Base-by-base conservation (phyloP, 352 stramenopile genomes). In the Globisporangium splendens region DNA sequence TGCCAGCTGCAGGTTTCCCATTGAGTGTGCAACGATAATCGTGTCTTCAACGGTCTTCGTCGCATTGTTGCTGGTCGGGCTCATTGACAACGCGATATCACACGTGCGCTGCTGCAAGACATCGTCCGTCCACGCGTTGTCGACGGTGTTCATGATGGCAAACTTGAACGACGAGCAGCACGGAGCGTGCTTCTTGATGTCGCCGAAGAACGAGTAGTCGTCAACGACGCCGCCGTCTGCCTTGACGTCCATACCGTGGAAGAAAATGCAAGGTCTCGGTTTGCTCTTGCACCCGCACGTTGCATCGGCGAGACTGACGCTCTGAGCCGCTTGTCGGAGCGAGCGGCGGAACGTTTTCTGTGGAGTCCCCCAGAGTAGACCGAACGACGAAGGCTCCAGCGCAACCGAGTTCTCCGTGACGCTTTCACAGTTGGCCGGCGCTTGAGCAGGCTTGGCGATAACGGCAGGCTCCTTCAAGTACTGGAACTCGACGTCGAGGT, bases 11-110 rank as follows among this genome's bases (percentile, higher is more conserved):
- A 89, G 59, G 56, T 83, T 88, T 8, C 63, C 81, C 77, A 89
- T 86, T 17, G 78, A 91, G 54, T 91, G 78, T 1, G 61, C 69
- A 1, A 91, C 50, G 35, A 86, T 60, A 63, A 89, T 89, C 15
- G 79, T 82, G 55, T 87, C 70, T 56, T 78, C 70, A 61, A 88
- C 72, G 10, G 68, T 79, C n/a, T 62, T 62, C 5, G 65, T 74
- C n/a, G 52, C 48, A 0, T 24, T 5, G 50, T 74, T 59, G 63
- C 69, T 85, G 18, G 59, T 70, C 14, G 46, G 44, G 59, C 73
- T 83, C 49, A 70, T 61, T 14, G 70, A 54, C 0, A 87, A 28
- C 13, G 75, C 44, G 24, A 75, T 35, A 50, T 78, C 57, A 20
- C 77, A 73, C 3, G 72, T 55, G 5, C 66, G 59, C 39, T 83